phyloP scores from a whole-genome alignment of 345 rosid species.

The Conringia planisiliqua region DNA sequence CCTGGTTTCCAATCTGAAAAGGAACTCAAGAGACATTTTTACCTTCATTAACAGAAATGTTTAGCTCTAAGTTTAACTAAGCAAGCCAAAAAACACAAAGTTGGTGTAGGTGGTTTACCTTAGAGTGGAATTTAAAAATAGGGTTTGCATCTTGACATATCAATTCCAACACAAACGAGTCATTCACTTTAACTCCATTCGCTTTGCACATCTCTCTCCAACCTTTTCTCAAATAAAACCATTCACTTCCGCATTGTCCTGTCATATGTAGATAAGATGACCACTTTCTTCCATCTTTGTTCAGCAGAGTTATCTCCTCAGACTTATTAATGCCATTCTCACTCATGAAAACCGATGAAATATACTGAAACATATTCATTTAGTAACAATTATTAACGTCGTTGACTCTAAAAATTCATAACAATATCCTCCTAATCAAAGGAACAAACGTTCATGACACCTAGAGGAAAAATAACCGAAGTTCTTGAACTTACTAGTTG shows the following conservation, averaged over 20 bases:
- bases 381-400: neutral
- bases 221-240: conserved; percentile 28
- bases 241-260: neutral
- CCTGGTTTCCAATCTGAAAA: conserved; percentile 5
- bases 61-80: neutral
- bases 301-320: conserved; percentile 18
- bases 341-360: conserved; percentile 13
- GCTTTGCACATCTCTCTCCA: conserved; percentile 33
- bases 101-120: conserved; percentile 18
- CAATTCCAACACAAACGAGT: conserved; percentile 17
- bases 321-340: conserved; percentile 8
- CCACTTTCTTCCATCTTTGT: conserved; percentile 29
- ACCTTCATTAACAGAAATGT: neutral
- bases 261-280: conserved; percentile 11
- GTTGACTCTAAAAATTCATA: neutral
- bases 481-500: conserved; percentile 26
- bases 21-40: neutral
- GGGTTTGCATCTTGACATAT: conserved; percentile 15
- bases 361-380: conserved; percentile 11
- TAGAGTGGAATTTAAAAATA: conserved; percentile 20
- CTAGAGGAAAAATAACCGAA: neutral
- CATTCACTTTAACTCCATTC: conserved; percentile 24
- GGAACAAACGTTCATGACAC: neutral
- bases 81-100: neutral
- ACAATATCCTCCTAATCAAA: neutral